Evolutionary conservation across 2,329 filamentous ascomycete genomes (phyloP).

Genomic region (Chaetomium strumarium): DNA sequence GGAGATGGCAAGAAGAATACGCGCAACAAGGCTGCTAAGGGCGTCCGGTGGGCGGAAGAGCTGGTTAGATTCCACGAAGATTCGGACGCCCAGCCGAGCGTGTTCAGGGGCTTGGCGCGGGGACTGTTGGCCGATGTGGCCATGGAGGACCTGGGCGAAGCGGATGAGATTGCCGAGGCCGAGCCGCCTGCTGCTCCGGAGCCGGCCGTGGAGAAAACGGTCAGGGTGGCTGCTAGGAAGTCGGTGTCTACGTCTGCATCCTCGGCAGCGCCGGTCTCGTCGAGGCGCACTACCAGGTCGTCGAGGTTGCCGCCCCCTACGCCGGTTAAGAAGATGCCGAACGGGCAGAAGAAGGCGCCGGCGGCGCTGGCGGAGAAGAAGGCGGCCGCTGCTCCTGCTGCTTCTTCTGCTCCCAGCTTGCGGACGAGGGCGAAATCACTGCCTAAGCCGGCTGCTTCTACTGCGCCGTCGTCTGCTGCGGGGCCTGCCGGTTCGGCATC

Average conservation of each 20-base stretch:
- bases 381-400: not conserved
- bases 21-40: conserved; percentile 20
- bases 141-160: not conserved
- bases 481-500: not conserved
- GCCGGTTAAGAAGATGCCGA: conserved; percentile 20
- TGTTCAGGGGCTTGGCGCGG: conserved; percentile 13
- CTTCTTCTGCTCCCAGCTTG: not conserved
- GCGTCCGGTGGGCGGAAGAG: conserved; percentile 31
- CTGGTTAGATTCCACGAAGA: conserved; percentile 28
- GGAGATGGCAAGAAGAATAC: conserved; percentile 3
- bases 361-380: not conserved
- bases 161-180: conserved; percentile 16
- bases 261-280: not conserved
- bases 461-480: conserved; percentile 1
- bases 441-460: not conserved
- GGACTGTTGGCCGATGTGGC: conserved; percentile 12
- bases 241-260: not conserved
- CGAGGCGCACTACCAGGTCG: conserved; percentile 21
- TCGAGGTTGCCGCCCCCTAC: conserved; percentile 22
- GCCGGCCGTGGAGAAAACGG: conserved; percentile 13
- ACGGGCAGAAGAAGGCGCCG: not conserved
- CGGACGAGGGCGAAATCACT: not conserved
- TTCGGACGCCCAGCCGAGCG: conserved; percentile 4
- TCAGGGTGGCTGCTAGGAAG: conserved; percentile 4
- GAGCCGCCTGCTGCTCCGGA: conserved; percentile 6